Percentiles rank a stretch among this genome's conserved stretches.
Conservation (phyloP, 129 eudicot genomes). For the Lonicera japonica region DNA sequence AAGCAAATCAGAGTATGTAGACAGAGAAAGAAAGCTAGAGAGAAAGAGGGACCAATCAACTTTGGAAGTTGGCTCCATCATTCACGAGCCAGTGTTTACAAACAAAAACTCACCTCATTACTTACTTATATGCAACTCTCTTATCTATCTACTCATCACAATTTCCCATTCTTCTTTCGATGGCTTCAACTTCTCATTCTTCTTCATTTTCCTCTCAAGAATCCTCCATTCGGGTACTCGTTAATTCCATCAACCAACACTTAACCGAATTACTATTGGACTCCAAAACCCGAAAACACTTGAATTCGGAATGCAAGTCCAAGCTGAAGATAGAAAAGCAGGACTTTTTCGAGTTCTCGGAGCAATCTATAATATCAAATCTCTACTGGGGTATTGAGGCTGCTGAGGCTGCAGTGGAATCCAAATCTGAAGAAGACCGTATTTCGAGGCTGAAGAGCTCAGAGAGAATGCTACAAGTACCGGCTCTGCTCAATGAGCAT, state of each 20-base stretch:
- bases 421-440: slow-evolving; percentile 16
- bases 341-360: slow-evolving; percentile 48
- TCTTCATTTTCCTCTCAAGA: slow-evolving; percentile 18
- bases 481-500: slow-evolving; percentile 62
- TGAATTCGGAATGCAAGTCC: slow-evolving; percentile 46
- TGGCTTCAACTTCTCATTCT: slow-evolving; percentile 43
- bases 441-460: slow-evolving; percentile 23
- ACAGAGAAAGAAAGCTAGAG: slow-evolving; percentile 6
- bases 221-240: slow-evolving; percentile 35
- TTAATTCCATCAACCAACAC: slow-evolving; percentile 36
- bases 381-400: slow-evolving; percentile 51
- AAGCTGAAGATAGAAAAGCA: slow-evolving; percentile 31
- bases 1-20: neutral
- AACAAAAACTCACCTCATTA: slow-evolving; percentile 12
- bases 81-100: slow-evolving; percentile 34
- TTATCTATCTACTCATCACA: slow-evolving; percentile 10
- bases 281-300: slow-evolving; percentile 22
- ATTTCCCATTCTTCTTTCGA: slow-evolving; percentile 16
- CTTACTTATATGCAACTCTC: slow-evolving; percentile 6
- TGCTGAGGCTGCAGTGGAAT: slow-evolving; percentile 33
- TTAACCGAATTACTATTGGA: slow-evolving; percentile 26
- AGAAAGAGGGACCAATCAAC: slow-evolving; percentile 30
- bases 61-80: slow-evolving; percentile 30
- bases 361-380: slow-evolving; percentile 48
- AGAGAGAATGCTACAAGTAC: slow-evolving; percentile 66